Conservation (phyloP, 257 asterid species). For the Linaria vulgaris region DNA sequence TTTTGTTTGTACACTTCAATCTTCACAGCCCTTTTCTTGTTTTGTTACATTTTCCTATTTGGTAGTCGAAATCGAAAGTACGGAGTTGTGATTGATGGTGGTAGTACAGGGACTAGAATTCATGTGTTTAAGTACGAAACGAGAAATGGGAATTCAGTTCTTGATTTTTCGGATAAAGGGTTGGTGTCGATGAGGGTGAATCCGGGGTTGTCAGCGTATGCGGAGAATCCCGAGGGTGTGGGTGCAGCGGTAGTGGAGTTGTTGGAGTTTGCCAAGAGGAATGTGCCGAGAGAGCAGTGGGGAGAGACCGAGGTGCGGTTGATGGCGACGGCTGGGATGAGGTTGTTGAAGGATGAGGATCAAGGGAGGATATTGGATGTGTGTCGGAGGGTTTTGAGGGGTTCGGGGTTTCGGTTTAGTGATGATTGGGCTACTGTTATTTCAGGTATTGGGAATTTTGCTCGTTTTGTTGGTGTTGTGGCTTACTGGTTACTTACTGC, state of each 20-base stretch:
- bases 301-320: constrained; percentile 66
- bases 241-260: constrained; percentile 53
- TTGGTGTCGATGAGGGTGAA: constrained; percentile 79
- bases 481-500: not conserved
- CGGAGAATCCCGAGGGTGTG: constrained; percentile 62
- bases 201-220: constrained; percentile 79
- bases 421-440: constrained; percentile 91
- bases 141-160: constrained; percentile 51
- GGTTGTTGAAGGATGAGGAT: constrained; percentile 61
- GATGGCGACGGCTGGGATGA: constrained; percentile 98
- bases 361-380: constrained; percentile 72
- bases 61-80: constrained; percentile 43
- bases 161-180: constrained; percentile 69
- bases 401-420: constrained; percentile 68
- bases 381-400: constrained; percentile 60
- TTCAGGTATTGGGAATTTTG: constrained; percentile 60
- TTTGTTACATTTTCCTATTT: constrained; percentile 53
- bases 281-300: constrained; percentile 73
- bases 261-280: constrained; percentile 75
- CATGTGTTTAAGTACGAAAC: constrained; percentile 77
- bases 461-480: constrained; percentile 9
- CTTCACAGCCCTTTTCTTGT: constrained; percentile 30
- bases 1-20: constrained; percentile 42
- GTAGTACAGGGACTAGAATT: constrained; percentile 95
- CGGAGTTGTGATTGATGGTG: constrained; percentile 90